Conservation (phyloP, 2,329 filamentous ascomycete genomes). For the Colletotrichum shisoi region DNA sequence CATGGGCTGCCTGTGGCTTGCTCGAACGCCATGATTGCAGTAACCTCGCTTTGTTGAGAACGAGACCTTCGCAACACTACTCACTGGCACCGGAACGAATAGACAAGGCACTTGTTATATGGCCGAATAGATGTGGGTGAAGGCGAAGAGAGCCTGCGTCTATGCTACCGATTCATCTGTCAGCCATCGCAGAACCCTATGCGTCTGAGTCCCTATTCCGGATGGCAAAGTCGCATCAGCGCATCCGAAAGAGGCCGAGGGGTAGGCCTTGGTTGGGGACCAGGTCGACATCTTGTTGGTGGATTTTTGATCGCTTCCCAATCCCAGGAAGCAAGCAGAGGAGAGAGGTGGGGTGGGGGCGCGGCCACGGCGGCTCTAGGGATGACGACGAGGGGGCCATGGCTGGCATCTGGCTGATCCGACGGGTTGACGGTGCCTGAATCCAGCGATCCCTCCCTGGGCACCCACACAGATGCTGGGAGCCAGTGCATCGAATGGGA, state of each 20-base stretch:
- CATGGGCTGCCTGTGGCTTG: neutral
- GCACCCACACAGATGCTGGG: conserved; percentile 29
- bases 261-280: conserved; percentile 7
- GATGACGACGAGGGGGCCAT: conserved; percentile 14
- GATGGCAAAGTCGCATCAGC: conserved; percentile 47
- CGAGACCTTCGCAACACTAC: neutral
- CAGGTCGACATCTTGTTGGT: conserved; percentile 30
- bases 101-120: neutral
- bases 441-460: conserved; percentile 31
- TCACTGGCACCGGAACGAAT: neutral
- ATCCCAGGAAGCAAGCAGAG: neutral
- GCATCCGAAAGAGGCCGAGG: conserved; percentile 22
- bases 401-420: conserved; percentile 13
- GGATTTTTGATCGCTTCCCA: conserved; percentile 11
- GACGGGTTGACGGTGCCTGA: conserved; percentile 29
- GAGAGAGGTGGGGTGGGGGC: conserved; percentile 8
- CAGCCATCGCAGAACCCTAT: conserved; percentile 41
- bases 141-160: neutral
- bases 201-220: conserved; percentile 43
- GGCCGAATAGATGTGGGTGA: neutral
- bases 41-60: neutral
- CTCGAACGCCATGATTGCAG: neutral
- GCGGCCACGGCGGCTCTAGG: conserved; percentile 17
- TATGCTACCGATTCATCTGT: conserved; percentile 5
- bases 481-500: conserved; percentile 1